Conservation (phyloP, 257 asterid genomes). For the Scutellaria barbata region DNA sequence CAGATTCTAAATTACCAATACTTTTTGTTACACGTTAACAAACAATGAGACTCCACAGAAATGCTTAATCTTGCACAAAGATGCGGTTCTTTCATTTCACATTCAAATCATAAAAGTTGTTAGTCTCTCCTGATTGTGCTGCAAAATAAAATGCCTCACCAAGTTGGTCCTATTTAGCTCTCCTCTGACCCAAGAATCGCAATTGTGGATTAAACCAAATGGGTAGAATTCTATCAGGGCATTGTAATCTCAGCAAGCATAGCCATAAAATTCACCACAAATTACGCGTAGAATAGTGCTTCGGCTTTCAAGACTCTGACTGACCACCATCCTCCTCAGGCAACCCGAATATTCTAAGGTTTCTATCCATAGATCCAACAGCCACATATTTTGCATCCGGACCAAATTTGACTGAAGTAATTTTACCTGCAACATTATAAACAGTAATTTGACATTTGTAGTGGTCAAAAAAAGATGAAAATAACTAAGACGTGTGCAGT, state of each 20-base stretch:
- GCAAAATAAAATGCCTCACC: slow-evolving; percentile 30
- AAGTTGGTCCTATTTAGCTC: slow-evolving; percentile 21
- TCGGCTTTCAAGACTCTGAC: slow-evolving; percentile 51
- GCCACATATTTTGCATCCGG: slow-evolving; percentile 90
- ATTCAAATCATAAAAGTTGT: slow-evolving; percentile 31
- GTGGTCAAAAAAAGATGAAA: background rate
- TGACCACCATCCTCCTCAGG: slow-evolving; percentile 64
- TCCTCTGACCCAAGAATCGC: background rate
- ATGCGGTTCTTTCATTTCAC: slow-evolving; percentile 26
- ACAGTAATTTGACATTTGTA: background rate
- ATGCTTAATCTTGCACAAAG: slow-evolving; percentile 31
- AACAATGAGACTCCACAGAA: background rate
- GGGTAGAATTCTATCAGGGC: slow-evolving; percentile 17
- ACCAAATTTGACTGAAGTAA: slow-evolving; percentile 78
- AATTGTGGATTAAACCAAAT: slow-evolving; percentile 23
- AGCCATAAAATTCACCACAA: slow-evolving; percentile 2
- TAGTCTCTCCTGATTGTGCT: background rate
- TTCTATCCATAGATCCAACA: slow-evolving; percentile 93
- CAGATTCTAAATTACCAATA: slow-evolving; percentile 20
- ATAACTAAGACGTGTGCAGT: background rate
- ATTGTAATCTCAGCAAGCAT: background rate
- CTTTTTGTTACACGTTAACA: background rate
- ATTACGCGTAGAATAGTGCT: background rate
- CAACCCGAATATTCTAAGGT: slow-evolving; percentile 86
- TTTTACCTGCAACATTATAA: slow-evolving; percentile 64